Evolutionary conservation across 306 rosid species (phyloP), one percentile per base, ranked within the genome.

Genomic region (Rubus idaeus): DNA sequence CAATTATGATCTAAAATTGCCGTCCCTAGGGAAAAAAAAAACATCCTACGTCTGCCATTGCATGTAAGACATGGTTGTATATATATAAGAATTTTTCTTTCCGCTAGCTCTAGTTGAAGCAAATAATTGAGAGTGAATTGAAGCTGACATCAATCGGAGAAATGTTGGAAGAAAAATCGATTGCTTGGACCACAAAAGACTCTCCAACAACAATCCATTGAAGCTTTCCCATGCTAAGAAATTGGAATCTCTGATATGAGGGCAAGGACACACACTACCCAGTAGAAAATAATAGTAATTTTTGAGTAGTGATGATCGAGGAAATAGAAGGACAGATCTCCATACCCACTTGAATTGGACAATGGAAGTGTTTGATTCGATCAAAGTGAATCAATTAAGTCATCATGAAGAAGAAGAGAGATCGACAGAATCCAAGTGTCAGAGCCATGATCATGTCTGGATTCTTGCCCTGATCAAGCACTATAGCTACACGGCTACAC

Each of bases 201-300:
- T 8, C 18, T 14, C 66, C 75, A 47, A 9, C 60, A 64, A 68
- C 74, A 62, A 37, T 49, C 60, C 30, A 44, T 50, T 66, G 55
- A 10, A 72, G 70, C 53, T 76, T 83, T 76, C 63, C 41, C 65
- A 62, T 69, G 50, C 55, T 42, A 53, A 49, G 82, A 75, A 66
- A 65, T 41, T 78, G 68, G 82, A 79, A 73, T 82, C 78, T 79
- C 51, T 23, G 37, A 47, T 17, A 61, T 40, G 21, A 80, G 42
- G 58, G 57, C 47, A 39, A 69, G 62, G 52, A 68, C 58, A 57
- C 58, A 57, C 42, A 60, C 30, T 13, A 40, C 65, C 47, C 11
- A 20, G 12, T 51, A 41, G 74, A 58, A 73, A 69, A 14, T 52
- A 39, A 46, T 8, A 42, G 13, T 26, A 60, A 8, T 12, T 42